Conservation (phyloP, 2,329 filamentous ascomycete genomes). For the Bipolaris sorokiniana region DNA sequence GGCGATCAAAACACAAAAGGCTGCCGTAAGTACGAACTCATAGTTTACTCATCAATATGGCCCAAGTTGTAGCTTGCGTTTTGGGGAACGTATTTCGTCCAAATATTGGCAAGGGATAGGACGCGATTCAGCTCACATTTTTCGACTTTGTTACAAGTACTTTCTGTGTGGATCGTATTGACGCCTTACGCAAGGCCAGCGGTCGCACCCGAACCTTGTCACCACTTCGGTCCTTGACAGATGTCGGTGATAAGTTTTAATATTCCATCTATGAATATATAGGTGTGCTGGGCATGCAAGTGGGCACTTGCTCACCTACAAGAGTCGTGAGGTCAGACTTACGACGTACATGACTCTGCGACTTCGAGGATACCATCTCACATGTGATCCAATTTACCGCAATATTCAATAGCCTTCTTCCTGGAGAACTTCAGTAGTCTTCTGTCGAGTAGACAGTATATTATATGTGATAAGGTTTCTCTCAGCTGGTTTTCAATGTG, state of each 20-base stretch:
- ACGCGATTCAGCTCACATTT: no score
- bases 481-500: constrained; percentile 39
- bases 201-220: constrained; percentile 9
- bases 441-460: constrained; percentile 47
- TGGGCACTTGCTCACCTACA: constrained; percentile 7
- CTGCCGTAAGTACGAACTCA: constrained; percentile 10
- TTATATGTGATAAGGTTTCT: background rate
- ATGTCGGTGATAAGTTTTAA: constrained; percentile 28
- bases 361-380: constrained; percentile 45
- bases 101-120: no score
- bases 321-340: constrained; percentile 27
- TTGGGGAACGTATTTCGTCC: constrained; percentile 4
- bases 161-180: constrained; percentile 18
- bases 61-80: constrained; percentile 20
- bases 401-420: constrained; percentile 28
- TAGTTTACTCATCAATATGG: no score
- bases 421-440: constrained; percentile 35
- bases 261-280: constrained; percentile 24
- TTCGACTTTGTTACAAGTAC: background rate
- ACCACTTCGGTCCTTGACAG: constrained; percentile 24
- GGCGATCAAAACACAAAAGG: constrained; percentile 29
- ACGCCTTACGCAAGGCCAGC: constrained; percentile 26
- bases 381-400: constrained; percentile 37
- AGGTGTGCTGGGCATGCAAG: background rate
- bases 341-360: constrained; percentile 36